These are phyloP conservation scores for Catenaria anguillulae DNA, from an alignment of 371 early-diverging fungal species.

Conservation along the genomic window DNA sequence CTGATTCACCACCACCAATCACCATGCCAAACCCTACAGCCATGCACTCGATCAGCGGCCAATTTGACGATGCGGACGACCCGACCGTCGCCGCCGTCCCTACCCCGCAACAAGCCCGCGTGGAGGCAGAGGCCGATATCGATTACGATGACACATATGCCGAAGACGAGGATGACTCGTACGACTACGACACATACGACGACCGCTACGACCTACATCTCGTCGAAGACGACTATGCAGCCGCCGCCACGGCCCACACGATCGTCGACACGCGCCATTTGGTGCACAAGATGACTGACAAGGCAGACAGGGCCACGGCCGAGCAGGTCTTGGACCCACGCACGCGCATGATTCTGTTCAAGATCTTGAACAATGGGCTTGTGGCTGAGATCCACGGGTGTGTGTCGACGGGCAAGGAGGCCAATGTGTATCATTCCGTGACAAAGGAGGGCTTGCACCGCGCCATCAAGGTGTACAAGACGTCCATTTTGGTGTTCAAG, in stretches of 20 bases:
- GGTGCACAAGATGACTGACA: constrained; percentile 45
- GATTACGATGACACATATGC: not conserved
- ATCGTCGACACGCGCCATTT: not conserved
- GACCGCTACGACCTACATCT: not conserved
- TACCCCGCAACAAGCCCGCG: too few relatives aligned
- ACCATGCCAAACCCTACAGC: too few relatives aligned
- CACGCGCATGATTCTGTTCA: constrained; percentile 92
- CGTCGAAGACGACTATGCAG: not conserved
- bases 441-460: constrained; percentile 63
- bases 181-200: not conserved
- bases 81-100: too few relatives aligned
- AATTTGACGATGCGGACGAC: not conserved
- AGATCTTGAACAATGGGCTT: constrained; percentile 76
- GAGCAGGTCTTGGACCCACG: constrained; percentile 97
- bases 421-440: constrained; percentile 92
- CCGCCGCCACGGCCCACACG: not conserved
- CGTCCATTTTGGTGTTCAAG: constrained; percentile 96
- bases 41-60: not conserved
- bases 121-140: too few relatives aligned
- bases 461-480: constrained; percentile 94
- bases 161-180: not conserved
- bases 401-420: constrained; percentile 98
- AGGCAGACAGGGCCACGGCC: constrained; percentile 91
- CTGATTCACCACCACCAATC: too few relatives aligned
- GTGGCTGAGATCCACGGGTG: constrained; percentile 93